These are phyloP conservation scores for Neofusicoccum umdonicola DNA, from an alignment of 2,329 filamentous ascomycete species.

Conservation along the genomic window DNA sequence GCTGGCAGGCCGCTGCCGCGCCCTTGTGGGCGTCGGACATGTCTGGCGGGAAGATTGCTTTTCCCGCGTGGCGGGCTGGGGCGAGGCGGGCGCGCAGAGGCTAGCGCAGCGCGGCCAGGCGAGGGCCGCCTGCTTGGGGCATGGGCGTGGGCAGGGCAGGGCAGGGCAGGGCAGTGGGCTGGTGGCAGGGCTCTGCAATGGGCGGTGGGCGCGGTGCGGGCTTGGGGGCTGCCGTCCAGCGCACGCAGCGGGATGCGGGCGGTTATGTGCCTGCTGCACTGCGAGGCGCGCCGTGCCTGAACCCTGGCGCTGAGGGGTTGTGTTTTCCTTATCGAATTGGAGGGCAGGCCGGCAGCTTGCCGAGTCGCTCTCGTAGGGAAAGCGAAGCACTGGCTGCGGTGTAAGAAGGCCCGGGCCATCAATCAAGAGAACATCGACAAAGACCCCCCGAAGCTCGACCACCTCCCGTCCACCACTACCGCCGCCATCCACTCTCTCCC, in stretches of 20 bases:
- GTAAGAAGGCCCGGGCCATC: slow-evolving; percentile 13
- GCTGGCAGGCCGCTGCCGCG: not conserved
- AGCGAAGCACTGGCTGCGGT: slow-evolving; percentile 12
- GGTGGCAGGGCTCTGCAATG: not conserved
- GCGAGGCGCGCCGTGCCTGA: slow-evolving; percentile 12
- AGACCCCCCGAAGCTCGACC: slow-evolving; percentile 16
- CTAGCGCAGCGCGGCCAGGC: not conserved
- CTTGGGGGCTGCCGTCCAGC: not conserved
- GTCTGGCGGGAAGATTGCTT: slow-evolving; percentile 1
- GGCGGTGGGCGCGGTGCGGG: not conserved
- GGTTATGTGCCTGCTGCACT: slow-evolving; percentile 6
- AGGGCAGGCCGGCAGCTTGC: slow-evolving; percentile 4
- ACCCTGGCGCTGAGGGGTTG: slow-evolving; percentile 13
- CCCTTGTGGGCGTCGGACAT: not conserved
- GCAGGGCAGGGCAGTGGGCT: not conserved
- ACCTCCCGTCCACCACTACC: slow-evolving; percentile 15
- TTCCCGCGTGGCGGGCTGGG: slow-evolving; percentile 12
- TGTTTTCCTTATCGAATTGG: slow-evolving; percentile 13
- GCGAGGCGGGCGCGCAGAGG: not conserved
- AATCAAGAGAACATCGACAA: slow-evolving; percentile 17
- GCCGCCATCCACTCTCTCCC: slow-evolving; percentile 17
- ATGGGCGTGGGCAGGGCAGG: not conserved
- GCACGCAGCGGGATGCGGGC: slow-evolving; percentile 5
- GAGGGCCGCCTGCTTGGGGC: not conserved
- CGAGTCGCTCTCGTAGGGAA: slow-evolving; percentile 9